These are phyloP conservation scores for Phylloporus sp. DNA, from an alignment of 768 basidiomycete species.

Conservation along the genomic window DNA sequence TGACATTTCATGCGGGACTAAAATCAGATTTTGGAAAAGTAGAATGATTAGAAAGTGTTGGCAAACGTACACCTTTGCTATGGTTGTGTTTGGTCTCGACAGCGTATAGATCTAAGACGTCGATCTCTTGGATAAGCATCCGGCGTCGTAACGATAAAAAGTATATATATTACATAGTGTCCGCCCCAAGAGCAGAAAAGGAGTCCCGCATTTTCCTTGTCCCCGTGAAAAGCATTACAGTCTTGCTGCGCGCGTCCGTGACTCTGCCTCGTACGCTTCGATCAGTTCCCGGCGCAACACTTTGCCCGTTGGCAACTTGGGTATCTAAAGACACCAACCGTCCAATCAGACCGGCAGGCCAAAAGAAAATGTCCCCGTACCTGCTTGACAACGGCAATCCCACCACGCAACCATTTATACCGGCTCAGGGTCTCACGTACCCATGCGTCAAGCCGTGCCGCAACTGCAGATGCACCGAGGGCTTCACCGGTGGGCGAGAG, in stretches of 20 bases:
- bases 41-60: too few relatives aligned
- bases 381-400: conserved; percentile 60
- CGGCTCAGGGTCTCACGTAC: conserved; percentile 58
- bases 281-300: conserved; percentile 58
- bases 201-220: too few relatives aligned
- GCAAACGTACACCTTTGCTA: too few relatives aligned
- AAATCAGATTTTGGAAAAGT: too few relatives aligned
- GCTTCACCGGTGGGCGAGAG: conserved; percentile 53
- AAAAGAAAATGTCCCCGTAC: conserved; percentile 38
- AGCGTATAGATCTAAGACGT: too few relatives aligned
- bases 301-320: conserved; percentile 74
- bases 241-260: conserved; percentile 19
- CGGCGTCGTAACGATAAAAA: neutral
- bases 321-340: conserved; percentile 44
- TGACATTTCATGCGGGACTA: too few relatives aligned
- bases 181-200: neutral
- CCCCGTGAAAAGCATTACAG: conserved; percentile 14
- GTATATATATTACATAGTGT: neutral
- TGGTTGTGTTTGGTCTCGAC: too few relatives aligned
- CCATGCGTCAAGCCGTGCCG: conserved; percentile 57
- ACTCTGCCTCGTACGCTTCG: conserved; percentile 47
- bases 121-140: too few relatives aligned
- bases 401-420: conserved; percentile 76
- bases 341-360: neutral
- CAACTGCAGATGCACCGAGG: conserved; percentile 39